These are phyloP conservation scores for Butyriboletus appendiculatus DNA, from an alignment of 1,284 basidiomycete genomes.

Conservation along the genomic window DNA sequence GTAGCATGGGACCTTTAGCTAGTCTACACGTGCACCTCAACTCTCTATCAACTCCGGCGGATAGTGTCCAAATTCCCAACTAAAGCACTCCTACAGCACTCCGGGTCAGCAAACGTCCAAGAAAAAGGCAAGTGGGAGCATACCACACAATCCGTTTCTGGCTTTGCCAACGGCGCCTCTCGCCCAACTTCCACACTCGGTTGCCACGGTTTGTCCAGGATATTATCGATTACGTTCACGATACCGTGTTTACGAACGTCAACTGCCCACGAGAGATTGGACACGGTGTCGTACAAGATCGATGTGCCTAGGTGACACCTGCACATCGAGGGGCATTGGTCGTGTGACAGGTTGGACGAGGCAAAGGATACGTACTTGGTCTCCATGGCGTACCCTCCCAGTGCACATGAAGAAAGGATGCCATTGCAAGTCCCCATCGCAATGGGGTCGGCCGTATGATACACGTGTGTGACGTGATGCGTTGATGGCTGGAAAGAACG, in stretches of 20 bases:
- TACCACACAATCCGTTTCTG: conserved; percentile 66
- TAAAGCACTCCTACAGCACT: conserved; percentile 57
- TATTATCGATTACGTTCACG: conserved; percentile 75
- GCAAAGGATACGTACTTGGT: conserved; percentile 46
- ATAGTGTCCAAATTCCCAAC: conserved; percentile 70
- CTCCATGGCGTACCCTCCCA: conserved; percentile 81
- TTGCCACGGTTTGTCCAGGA: conserved; percentile 78
- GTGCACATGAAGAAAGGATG: conserved; percentile 67
- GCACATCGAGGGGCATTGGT: conserved; percentile 53
- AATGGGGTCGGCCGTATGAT: conserved; percentile 87
- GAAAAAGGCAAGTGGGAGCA: conserved; percentile 24
- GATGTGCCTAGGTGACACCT: conserved; percentile 84
- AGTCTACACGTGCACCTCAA: neutral
- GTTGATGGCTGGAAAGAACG: conserved; percentile 58
- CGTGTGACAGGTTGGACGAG: conserved; percentile 11
- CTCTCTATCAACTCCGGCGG: conserved; percentile 1
- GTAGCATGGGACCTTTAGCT: neutral
- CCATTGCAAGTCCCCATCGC: conserved; percentile 85
- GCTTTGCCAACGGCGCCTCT: conserved; percentile 55
- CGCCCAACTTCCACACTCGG: conserved; percentile 56
- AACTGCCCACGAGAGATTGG: conserved; percentile 80
- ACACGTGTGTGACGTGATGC: conserved; percentile 80
- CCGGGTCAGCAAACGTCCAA: conserved; percentile 1
- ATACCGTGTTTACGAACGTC: conserved; percentile 86
- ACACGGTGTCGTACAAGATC: conserved; percentile 91